Base-by-base conservation (phyloP, 2,329 filamentous ascomycete species). In the Fusarium avenaceum region DNA sequence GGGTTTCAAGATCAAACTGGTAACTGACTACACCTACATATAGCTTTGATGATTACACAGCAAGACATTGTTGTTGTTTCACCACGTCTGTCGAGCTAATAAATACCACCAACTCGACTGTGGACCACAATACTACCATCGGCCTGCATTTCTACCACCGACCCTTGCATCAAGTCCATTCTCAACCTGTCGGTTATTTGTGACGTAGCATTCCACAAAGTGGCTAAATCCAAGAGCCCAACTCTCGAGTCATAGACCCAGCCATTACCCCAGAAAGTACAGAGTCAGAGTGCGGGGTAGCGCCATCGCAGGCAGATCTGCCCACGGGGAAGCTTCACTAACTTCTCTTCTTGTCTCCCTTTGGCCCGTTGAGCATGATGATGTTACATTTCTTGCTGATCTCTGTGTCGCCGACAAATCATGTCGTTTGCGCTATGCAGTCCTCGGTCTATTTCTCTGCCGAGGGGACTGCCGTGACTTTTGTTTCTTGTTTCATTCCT, bases 291-390 rank as follows among this genome's bases (percentile, higher is more conserved):
- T 57, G 56, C 42, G 56, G 56, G 56, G 56, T 43, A 57, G 56
- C 22, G 46, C 51, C 32, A 48, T 59, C 47, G 56, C 28, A 42
- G 42, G 35, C 42, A 28, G 56, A 59, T 59, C 56, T 42, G 24
- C 42, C 33, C 42, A 22, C 28, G 33, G 30, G 9, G 11, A 54
- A 6, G 26, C 42, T n/a, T 38, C 35, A n/a, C 17, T n/a, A n/a
- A 56, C 22, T 19, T 6, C 26, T n/a, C 7, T 10, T 17, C 32
- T 20, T 38, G 17, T 11, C 35, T 46, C 40, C 53, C 26, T 30
- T 58, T 51, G 35, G 35, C 22, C 38, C 38, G 49, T 28, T 38
- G 7, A 22, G 33, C n/a, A 45, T 53, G 33, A 19, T 22, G 35
- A 45, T 57, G 56, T 59, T 42, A 14, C 56, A 43, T 43, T 45